A percentile compares a stretch with the other conserved stretches of the same genome.
Evolutionary conservation across 768 basidiomycete genomes (phyloP).

Genomic region (Boletus insuetus): DNA sequence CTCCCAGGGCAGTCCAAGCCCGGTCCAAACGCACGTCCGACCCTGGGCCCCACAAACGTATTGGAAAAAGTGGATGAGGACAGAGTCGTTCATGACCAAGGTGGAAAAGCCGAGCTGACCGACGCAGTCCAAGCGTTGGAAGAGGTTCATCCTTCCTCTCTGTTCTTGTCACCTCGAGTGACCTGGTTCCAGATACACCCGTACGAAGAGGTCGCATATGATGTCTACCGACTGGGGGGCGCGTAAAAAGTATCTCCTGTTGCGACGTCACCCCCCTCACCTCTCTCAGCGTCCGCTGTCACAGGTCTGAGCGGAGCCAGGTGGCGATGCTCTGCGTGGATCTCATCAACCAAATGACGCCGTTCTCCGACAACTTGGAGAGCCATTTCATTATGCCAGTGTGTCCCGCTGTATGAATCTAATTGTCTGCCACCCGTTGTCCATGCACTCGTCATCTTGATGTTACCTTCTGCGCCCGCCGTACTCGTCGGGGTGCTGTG

Average conservation of each 20-base stretch:
- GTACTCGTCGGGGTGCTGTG: slow-evolving; percentile 20
- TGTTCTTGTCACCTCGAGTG: neutral
- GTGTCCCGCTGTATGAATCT: slow-evolving; percentile 25
- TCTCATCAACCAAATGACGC: slow-evolving; percentile 24
- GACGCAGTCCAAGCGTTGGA: slow-evolving; percentile 45
- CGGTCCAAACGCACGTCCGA: slow-evolving; percentile 39
- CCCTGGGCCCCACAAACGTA: slow-evolving; percentile 34
- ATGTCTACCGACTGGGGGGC: slow-evolving; percentile 50
- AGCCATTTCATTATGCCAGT: slow-evolving; percentile 27
- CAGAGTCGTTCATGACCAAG: slow-evolving; percentile 47
- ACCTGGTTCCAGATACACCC: slow-evolving; percentile 43
- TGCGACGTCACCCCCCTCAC: slow-evolving; percentile 12
- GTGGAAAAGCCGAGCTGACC: slow-evolving; percentile 31
- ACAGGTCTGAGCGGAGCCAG: slow-evolving; percentile 6
- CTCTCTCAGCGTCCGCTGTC: slow-evolving; percentile 2
- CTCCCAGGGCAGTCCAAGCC: slow-evolving; percentile 14
- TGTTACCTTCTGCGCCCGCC: slow-evolving; percentile 13
- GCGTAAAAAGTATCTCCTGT: slow-evolving; percentile 26
- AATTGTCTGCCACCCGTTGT: slow-evolving; percentile 30
- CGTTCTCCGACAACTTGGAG: slow-evolving; percentile 23
- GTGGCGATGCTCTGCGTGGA: slow-evolving; percentile 18
- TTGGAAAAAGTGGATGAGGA: slow-evolving; percentile 50
- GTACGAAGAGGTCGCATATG: slow-evolving; percentile 41
- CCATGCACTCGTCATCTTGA: slow-evolving; percentile 19
- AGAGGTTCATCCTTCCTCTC: slow-evolving; percentile 34